phyloP scores from a whole-genome alignment of 352 stramenopile species.

The Pythium sp. region DNA sequence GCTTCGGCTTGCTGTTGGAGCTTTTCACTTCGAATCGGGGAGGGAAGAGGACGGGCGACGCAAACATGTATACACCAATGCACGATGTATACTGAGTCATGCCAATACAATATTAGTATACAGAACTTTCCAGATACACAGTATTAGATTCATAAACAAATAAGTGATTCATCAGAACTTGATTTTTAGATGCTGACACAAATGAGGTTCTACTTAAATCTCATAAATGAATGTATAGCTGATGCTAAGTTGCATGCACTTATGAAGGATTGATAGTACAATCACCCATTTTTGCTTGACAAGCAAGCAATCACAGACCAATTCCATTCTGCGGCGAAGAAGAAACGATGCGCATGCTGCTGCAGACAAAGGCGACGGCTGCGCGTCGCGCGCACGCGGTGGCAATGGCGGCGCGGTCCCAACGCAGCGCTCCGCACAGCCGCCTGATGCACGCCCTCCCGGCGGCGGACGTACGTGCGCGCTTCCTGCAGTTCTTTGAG shows the following conservation, averaged over 20 bases:
- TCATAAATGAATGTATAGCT: neutral
- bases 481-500: conserved; percentile 75
- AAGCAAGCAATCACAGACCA: conserved; percentile 5
- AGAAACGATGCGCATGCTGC: conserved; percentile 8
- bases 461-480: conserved; percentile 38
- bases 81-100: neutral
- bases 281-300: neutral
- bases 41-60: neutral
- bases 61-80: neutral
- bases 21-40: conserved; percentile 1
- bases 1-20: neutral
- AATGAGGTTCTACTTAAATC: neutral
- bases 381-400: conserved; percentile 5
- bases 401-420: neutral
- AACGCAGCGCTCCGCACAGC: neutral
- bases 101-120: neutral
- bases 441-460: conserved; percentile 43
- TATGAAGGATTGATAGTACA: neutral
- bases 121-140: neutral
- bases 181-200: neutral
- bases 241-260: neutral
- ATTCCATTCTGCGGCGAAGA: neutral
- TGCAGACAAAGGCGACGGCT: neutral
- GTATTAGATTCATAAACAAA: neutral
- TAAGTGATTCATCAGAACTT: neutral